Evolutionary conservation across 441 rosid genomes (phyloP), one percentile per base, ranked within the genome.

Genomic region (Bruguiera hainesii): DNA sequence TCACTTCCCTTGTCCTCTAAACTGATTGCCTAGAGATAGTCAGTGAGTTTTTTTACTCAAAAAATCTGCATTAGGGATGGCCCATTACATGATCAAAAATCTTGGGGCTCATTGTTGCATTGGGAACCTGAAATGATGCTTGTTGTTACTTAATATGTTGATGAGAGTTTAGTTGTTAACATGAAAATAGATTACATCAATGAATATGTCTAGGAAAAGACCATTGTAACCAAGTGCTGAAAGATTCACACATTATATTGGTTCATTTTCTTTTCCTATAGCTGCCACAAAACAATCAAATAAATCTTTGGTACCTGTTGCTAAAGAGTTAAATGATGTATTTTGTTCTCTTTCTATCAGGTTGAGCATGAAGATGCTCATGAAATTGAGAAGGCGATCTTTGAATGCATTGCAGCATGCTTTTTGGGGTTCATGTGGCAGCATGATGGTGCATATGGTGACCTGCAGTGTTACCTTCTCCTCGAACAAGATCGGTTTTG

Each of bases 291-390:
- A 65, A 39, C 7, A 26, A 26, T 16, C 11, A 16, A 49, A 33
- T 57, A 28, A 1, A 8, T 29, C 46, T 4, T 13, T 42, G 5
- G 33, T 39, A 7, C 6, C 10, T 46, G 20, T 35, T 0, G 7
- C 55, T 13, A 63, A 1, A 28, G 56, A 26, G 26, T 6, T 23
- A 0, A 18, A 63, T 3, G 33, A 21, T 19, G 20, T 15, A 8
- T 59, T n/a, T 52, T 30, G 20, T 19, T 15, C 7, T 59, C 16
- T 52, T 8, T 69, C 29, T 68, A 7, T 63, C 79, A 87, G 89
- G 85, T 87, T 52, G 89, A 87, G 80, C 71, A 71, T 59, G 89
- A 87, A 78, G 83, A 77, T 76, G 81, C 72, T 37, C 77, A 70
- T 61, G 84, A 75, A 53, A 53, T 10, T 11, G 28, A 9, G 28